Base-by-base conservation (phyloP, 306 rosid genomes). In the Echinosophora koreensis region DNA sequence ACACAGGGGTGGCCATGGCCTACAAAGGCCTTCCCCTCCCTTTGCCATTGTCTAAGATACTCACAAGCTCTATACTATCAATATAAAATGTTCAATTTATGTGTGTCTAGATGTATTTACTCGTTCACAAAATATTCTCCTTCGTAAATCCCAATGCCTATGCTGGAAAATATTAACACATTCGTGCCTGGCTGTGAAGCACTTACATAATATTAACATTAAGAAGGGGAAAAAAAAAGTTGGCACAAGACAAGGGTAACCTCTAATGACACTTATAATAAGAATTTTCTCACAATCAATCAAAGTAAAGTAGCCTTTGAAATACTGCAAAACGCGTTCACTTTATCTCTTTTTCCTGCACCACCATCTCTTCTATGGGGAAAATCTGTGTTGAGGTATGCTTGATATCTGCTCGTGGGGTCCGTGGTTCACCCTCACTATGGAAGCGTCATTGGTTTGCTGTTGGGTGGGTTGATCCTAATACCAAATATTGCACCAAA, bases 381-480 rank as follows among this genome's bases (percentile, higher is more conserved):
- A 88, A 89, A 85, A 82, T 85, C 75, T 87, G 90, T 88, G 80
- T 93, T 46, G 97, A 93, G 30, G 74, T 87, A 42, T 86, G 95
- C 89, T 67, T 93, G 64, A 77, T 89, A 71, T 91, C 98, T 1
- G 98, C 98, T n/a, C 84, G 94, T 2, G 98, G 97, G 28, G 88
- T 93, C 10, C 79, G 82, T 54, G 84, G 77, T 63, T 74, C 94
- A 38, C 84, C 87, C 14, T 84, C 90, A 27, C 78, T 93, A 1
- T 86, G 93, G 93, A 93, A 88, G 88, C 93, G 88, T 68, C 98
- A 91, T 46, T 93, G 98, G 95, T 89, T 78, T 46, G 97, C 97
- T 22, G 97, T 89, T 14, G 97, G 89, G 49, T 93, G 98, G 97
- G 73, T 91, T 54, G 89, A 93, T 83, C 91, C 96, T 0, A 76